Percentiles rank a stretch among this genome's conserved stretches.
These are phyloP conservation scores for Peniophora sp. DNA, from an alignment of 1,284 basidiomycete species.

Conservation along the genomic window DNA sequence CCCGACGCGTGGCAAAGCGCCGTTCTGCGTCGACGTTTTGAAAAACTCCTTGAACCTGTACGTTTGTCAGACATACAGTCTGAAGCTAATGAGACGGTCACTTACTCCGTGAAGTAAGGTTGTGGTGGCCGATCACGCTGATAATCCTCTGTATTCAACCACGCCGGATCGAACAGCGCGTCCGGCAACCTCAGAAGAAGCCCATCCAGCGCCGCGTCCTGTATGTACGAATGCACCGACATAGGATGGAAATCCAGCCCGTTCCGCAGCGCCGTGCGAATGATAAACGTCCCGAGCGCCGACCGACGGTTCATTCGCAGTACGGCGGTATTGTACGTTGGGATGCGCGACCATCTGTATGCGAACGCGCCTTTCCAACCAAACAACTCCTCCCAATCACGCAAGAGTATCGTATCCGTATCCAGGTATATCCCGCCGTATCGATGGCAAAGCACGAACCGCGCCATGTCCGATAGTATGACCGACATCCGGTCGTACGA, in stretches of 20 bases:
- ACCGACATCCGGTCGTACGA: slow-evolving; percentile 60
- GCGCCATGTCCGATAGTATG: slow-evolving; percentile 63
- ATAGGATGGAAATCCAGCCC: slow-evolving; percentile 67
- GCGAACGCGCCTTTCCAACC: slow-evolving; percentile 65
- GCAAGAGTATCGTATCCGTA: slow-evolving; percentile 63
- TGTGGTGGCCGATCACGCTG: slow-evolving; percentile 60
- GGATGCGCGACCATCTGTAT: slow-evolving; percentile 58
- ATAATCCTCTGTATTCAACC: slow-evolving; percentile 59
- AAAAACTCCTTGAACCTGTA: slow-evolving; percentile 54
- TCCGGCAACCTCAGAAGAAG: slow-evolving; percentile 58
- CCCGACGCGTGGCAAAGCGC: slow-evolving; percentile 48
- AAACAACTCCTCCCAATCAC: slow-evolving; percentile 74
- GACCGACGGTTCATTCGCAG: slow-evolving; percentile 57
- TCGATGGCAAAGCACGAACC: slow-evolving; percentile 61
- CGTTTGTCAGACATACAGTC: too few relatives aligned
- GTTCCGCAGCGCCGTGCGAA: slow-evolving; percentile 60
- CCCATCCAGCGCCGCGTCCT: slow-evolving; percentile 53
- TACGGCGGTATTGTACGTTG: slow-evolving; percentile 66
- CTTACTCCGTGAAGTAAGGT: slow-evolving; percentile 57
- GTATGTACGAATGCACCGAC: slow-evolving; percentile 54
- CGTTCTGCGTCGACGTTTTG: slow-evolving; percentile 43
- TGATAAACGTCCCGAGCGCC: slow-evolving; percentile 56
- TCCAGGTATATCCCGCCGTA: slow-evolving; percentile 68
- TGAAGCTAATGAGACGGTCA: slow-evolving; percentile 4
- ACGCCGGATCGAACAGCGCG: slow-evolving; percentile 62